Base-by-base conservation (phyloP, 352 stramenopile species). In the Globisporangium rhizosaccharum region DNA sequence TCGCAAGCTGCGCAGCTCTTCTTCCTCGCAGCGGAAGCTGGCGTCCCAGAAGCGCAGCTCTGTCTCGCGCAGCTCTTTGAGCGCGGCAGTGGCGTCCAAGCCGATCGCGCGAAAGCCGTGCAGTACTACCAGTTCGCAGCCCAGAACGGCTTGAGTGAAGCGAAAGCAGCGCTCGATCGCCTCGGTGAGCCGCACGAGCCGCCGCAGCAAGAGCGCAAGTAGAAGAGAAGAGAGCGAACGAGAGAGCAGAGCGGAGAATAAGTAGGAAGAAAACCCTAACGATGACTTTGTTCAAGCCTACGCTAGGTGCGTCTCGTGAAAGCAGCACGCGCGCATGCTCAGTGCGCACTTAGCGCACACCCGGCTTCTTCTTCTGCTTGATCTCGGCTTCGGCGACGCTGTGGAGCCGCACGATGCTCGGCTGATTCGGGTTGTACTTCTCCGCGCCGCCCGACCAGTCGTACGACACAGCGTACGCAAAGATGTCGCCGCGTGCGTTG, bases 401-500 rank as follows among this genome's bases (percentile, higher is more conserved):
- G 77, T 98, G 94, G 57, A 98, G 70, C 49, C 81, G 93, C 59
- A 99, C 96, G 64, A 97, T 81, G 73, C 97, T 98, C 36, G 74
- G 76, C 61, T 89, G 81, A 46, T 58, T 74, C 50, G 81, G 83
- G 55, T 94, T 88, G 74, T 98, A 94, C 62, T 96, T 87, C 58
- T 89, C 78, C 45, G 80, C 87, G 33, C 96, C 96, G 72, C 97
- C 97, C 56, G 81, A 96, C 96, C 96, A 99, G 79, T 99, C 96
- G 79, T 99, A 99, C 66, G 88, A 96, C 60, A 97, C 82, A 30
- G 92, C 79, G 81, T 99, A 99, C 10, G 96, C 96, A 72, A 96
- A 98, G 63, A 98, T 87, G 67, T 97, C 96, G 48, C 96, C 96
- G 25, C 81, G 80, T 15, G 85, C 74, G 72, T 98, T 98, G 72